Conservation (phyloP, 2,329 filamentous ascomycete species). For the Byssothecium circinans region DNA sequence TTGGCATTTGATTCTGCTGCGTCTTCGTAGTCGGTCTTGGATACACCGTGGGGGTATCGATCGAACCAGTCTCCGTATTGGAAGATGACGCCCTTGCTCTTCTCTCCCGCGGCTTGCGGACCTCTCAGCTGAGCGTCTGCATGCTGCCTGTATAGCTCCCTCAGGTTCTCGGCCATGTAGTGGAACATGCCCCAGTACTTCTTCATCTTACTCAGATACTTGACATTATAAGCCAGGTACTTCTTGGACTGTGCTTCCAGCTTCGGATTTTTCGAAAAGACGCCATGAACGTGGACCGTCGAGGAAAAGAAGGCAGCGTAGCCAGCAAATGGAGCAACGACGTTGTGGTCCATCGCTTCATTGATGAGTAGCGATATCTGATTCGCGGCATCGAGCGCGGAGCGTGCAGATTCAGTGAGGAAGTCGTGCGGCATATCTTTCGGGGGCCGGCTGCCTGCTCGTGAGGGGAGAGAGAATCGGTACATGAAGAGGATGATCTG, state of each 20-base stretch:
- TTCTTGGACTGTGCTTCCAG: conserved; percentile 78
- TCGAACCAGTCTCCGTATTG: conserved; percentile 99
- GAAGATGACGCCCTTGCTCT: conserved; percentile 63
- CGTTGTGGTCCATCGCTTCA: conserved; percentile 75
- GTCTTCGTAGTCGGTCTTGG: conserved; percentile 79
- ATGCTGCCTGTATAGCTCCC: conserved; percentile 82
- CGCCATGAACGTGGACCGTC: conserved; percentile 90
- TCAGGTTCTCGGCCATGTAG: conserved; percentile 90
- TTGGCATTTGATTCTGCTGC: conserved; percentile 67
- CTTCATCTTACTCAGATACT: conserved; percentile 92
- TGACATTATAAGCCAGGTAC: conserved; percentile 84
- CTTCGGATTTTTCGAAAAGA: conserved; percentile 79
- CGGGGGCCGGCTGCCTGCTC: conserved; percentile 64
- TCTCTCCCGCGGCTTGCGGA: conserved; percentile 43
- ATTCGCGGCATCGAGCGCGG: conserved; percentile 81
- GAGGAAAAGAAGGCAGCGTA: conserved; percentile 94
- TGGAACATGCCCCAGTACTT: conserved; percentile 99
- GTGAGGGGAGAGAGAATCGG: conserved; percentile 75
- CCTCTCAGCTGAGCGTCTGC: conserved; percentile 78
- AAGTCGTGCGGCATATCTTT: conserved; percentile 77
- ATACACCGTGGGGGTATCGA: conserved; percentile 88
- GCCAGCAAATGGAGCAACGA: conserved; percentile 89
- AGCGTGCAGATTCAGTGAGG: conserved; percentile 71
- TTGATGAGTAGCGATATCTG: conserved; percentile 82
- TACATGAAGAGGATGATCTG: conserved; percentile 91